Evolutionary conservation across 306 rosid species (phyloP), one percentile per base, ranked within the genome.

Genomic region (Ormosia emarginata): DNA sequence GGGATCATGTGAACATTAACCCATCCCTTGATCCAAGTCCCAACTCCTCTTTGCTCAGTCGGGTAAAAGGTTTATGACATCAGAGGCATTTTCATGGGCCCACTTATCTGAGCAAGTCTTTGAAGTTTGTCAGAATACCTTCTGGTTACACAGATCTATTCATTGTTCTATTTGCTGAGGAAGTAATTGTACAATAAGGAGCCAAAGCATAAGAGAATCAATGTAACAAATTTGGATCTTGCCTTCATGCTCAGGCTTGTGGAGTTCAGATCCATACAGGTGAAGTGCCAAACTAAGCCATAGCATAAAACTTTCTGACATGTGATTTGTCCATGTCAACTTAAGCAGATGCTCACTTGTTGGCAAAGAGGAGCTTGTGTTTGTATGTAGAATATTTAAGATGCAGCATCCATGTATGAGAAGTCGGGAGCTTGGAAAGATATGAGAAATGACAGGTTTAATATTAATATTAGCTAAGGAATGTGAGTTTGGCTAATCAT

Each of bases 11-110:
- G 74, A 88, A 78, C 85, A 77, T 85, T 67, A 87, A 81, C 78
- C 92, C 92, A 11, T 83, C 95, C 41, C 74, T 92, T 84, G 99
- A 95, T 89, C 86, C 89, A 52, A 90, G 88, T 75, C 91, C 97
- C 72, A 84, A 68, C 68, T 83, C 99, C 53, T 67, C 94, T 49
- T 81, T 90, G 86, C 88, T 89, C 17, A 66, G 87, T 85, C 88
- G 87, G 63, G 36, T 89, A 79, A 92, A 89, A 34, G 94, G 94
- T 80, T 61, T 87, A 85, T 90, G 87, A 90, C 88, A 34, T 81
- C 40, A 49, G 40, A 49, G 40, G 47, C 63, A 47, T 71, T 85
- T 77, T 84, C 77, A 58, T 39, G 43, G 84, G 66, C 78, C 79
- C 49, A 24, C 49, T 65, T 40, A 30, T 79, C 82, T n/a, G 67